Evolutionary conservation across 495 filamentous ascomycete species (phyloP).

Genomic region (Bathelium albidoporum): DNA sequence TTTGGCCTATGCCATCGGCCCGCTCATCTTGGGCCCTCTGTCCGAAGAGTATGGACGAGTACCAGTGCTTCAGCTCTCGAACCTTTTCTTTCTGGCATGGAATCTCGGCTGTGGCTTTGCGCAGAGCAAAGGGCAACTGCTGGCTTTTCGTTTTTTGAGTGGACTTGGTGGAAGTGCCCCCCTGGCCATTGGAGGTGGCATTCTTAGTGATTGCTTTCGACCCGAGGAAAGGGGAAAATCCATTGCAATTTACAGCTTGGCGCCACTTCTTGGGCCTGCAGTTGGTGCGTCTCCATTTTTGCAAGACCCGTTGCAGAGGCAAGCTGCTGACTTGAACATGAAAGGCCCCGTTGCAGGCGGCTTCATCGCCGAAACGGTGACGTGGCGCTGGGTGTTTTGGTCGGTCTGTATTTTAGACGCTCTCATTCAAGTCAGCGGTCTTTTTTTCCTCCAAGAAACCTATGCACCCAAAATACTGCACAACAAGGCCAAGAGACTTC

Average conservation of each 20-base stretch:
- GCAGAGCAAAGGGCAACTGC: constrained; percentile 25
- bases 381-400: constrained; percentile 35
- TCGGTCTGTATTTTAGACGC: constrained; percentile 48
- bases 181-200: constrained; percentile 32
- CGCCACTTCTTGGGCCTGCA: constrained; percentile 33
- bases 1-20: constrained; percentile 59
- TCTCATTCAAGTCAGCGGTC: constrained; percentile 49
- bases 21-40: constrained; percentile 32
- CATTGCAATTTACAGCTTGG: constrained; percentile 31
- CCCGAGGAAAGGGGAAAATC: constrained; percentile 33
- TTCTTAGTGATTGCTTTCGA: constrained; percentile 30
- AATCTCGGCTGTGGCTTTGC: constrained; percentile 35
- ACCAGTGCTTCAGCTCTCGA: constrained; percentile 29
- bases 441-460: constrained; percentile 62
- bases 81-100: constrained; percentile 32
- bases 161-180: constrained; percentile 34
- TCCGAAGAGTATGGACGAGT: constrained; percentile 33
- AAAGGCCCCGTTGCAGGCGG: constrained; percentile 30
- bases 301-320: background rate
- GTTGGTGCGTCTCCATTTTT: constrained; percentile 17
- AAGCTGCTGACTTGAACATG: background rate
- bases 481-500: constrained; percentile 45
- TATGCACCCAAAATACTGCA: constrained; percentile 55
- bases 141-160: constrained; percentile 33
- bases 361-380: constrained; percentile 55